Percentiles rank a stretch among this genome's conserved stretches.
These are phyloP conservation scores for Pichia sp. DNA, from an alignment of 1,139 yeast genomes.

Conservation along the genomic window DNA sequence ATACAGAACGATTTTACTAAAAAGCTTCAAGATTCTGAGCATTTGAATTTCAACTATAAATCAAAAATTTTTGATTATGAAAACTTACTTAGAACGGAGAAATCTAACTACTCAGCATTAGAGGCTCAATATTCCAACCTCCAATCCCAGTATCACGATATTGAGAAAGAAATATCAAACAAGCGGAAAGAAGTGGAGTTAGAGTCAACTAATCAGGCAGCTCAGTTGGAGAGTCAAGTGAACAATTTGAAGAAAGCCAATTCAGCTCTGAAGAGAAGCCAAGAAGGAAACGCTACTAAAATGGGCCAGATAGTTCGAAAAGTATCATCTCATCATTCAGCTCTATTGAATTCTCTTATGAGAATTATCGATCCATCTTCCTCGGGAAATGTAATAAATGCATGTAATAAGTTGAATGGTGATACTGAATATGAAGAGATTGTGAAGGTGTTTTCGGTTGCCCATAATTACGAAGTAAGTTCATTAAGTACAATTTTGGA, in stretches of 20 bases:
- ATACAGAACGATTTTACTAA: conserved; percentile 26
- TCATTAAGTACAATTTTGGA: conserved; percentile 13
- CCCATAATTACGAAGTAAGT: conserved; percentile 28
- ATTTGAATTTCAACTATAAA: conserved; percentile 26
- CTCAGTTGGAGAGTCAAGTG: neutral
- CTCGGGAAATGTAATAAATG: conserved; percentile 6
- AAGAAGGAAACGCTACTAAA: neutral
- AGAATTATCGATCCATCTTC: conserved; percentile 12
- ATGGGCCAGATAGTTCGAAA: neutral
- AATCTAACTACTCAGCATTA: neutral
- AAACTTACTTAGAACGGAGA: neutral
- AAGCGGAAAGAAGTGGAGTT: neutral
- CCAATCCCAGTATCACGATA: neutral
- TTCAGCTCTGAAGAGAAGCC: neutral
- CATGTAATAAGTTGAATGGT: conserved; percentile 3
- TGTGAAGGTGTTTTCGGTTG: conserved; percentile 34
- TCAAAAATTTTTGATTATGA: conserved; percentile 15
- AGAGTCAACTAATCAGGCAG: neutral
- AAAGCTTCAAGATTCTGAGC: neutral
- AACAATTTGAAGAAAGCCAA: neutral
- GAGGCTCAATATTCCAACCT: neutral
- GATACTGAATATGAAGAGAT: neutral
- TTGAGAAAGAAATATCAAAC: neutral
- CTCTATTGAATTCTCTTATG: conserved; percentile 4
- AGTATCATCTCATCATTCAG: conserved; percentile 5